Base-by-base conservation (phyloP, 805 yeast genomes). In the Scheffersomyces lignosus region DNA sequence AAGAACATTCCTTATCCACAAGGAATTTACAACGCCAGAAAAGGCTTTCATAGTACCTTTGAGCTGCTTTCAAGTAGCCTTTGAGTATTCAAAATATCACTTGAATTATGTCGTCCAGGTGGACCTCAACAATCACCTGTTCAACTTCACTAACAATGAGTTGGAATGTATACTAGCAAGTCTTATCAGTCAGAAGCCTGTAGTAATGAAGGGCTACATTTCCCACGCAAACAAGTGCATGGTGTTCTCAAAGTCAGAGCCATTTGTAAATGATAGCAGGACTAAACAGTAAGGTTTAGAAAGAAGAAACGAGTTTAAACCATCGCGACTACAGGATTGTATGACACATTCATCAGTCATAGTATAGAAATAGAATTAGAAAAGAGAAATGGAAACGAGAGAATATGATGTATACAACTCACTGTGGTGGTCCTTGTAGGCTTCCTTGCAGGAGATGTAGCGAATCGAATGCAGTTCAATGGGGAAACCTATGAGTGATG, bases 131-230 rank as follows among this genome's bases (percentile, higher is more conserved):
- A 31, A 30, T 15, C 29, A 34, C 25, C 14, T 18, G 17, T 37
- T 35, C 25, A 18, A 27, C 5, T 22, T 31, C 15, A 31, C 29
- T 24, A 48, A 66, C 12, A 87, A 80, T 51, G 80, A 77, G 38
- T 64, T 80, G 4, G 96, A 89, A 58, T 80, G 91, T 41, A 59
- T 74, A 8, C 45, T 87, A 15, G 89, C 95, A 0, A 77, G 73
- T 36, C 61, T 84, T 50, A 86, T 89, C 14, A 68, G 71, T 34
- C 62, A 64, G 34, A 83, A 83, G 6, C 64, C 58, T 38, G 64
- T 88, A 31, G n/a, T n/a, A n/a, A n/a, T n/a, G n/a, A 87, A 84
- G 58, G 96, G 96, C 0, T 89, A 89, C 57, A 58, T 89, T 12
- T 84, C 95, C 4, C 93, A 87, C 53, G 74, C 81, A 3, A 80